Conservation (phyloP, 1,284 basidiomycete species). For the Singerocomus inundabilis region DNA sequence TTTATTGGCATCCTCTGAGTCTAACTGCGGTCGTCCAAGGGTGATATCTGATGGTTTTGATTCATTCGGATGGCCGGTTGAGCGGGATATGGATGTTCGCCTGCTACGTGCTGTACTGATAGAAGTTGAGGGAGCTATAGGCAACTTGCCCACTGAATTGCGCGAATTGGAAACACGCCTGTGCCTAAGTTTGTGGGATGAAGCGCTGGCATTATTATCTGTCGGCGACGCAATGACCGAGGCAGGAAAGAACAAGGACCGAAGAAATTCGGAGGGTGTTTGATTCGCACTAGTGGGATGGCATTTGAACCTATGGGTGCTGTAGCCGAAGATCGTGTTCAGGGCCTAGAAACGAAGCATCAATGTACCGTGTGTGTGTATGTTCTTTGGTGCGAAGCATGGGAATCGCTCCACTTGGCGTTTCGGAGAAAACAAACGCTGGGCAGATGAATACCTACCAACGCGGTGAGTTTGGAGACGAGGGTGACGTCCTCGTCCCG, state of each 20-base stretch:
- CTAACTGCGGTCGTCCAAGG: slow-evolving; percentile 14
- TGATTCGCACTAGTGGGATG: slow-evolving; percentile 27
- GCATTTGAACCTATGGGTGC: slow-evolving; percentile 57
- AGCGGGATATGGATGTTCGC: slow-evolving; percentile 25
- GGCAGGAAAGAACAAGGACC: slow-evolving; percentile 51
- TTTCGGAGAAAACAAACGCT: background rate
- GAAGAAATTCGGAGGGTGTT: slow-evolving; percentile 45
- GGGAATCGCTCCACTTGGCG: slow-evolving; percentile 5
- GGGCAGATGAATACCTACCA: slow-evolving; percentile 45
- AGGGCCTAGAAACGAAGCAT: slow-evolving; percentile 45
- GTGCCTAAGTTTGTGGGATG: slow-evolving; percentile 25
- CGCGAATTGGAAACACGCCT: slow-evolving; percentile 29
- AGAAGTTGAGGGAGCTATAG: slow-evolving; percentile 16
- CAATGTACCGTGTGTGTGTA: background rate
- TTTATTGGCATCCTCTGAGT: slow-evolving; percentile 13
- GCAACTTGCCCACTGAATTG: slow-evolving; percentile 18
- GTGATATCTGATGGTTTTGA: slow-evolving; percentile 17
- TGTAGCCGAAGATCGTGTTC: slow-evolving; percentile 55
- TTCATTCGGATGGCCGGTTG: slow-evolving; percentile 21
- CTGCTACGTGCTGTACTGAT: slow-evolving; percentile 25
- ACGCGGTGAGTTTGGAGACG: slow-evolving; percentile 52
- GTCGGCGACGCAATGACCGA: slow-evolving; percentile 25
- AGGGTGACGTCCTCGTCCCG: slow-evolving; percentile 57
- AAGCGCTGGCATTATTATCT: slow-evolving; percentile 26
- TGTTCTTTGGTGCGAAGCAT: slow-evolving; percentile 1